Conservation (phyloP, 2,329 filamentous ascomycete genomes). For the Tetracladium maxilliforme region DNA sequence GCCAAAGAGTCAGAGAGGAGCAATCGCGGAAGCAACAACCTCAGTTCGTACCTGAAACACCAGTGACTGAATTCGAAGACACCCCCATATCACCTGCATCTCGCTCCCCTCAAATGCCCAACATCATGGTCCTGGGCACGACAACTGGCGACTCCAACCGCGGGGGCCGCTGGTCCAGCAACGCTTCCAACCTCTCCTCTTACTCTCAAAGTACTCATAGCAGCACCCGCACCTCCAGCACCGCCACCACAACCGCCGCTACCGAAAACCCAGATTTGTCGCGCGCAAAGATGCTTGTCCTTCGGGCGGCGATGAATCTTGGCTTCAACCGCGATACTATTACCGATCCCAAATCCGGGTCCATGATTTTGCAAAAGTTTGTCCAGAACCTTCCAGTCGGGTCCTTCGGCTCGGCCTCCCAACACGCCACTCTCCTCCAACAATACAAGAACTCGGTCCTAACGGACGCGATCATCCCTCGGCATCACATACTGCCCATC, state of each 20-base stretch:
- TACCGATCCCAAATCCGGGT: conserved; percentile 20
- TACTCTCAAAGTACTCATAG: conserved; percentile 65
- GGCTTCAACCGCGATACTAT: conserved; percentile 52
- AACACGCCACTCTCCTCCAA: conserved; percentile 57
- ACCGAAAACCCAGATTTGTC: conserved; percentile 64
- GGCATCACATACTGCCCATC: conserved; percentile 34
- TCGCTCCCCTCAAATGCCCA: conserved; percentile 60
- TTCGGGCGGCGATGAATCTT: conserved; percentile 75
- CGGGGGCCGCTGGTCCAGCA: conserved; percentile 68
- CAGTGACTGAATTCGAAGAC: conserved; percentile 91
- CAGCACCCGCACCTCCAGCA: conserved; percentile 51
- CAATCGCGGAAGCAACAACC: conserved; percentile 24
- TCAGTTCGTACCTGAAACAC: conserved; percentile 62
- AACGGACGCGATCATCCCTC: conserved; percentile 53
- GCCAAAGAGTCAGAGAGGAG: conserved; percentile 23
- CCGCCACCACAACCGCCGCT: conserved; percentile 50
- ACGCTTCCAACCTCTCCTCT: conserved; percentile 61
- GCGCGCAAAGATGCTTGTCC: conserved; percentile 63
- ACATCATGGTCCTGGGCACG: conserved; percentile 77
- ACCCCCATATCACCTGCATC: conserved; percentile 72
- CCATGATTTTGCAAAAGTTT: conserved; percentile 53
- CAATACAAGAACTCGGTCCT: conserved; percentile 71
- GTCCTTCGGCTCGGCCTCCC: conserved; percentile 60
- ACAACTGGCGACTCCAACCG: conserved; percentile 39
- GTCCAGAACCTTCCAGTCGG: conserved; percentile 61